These are phyloP conservation scores for Parmelia sp. DNA, from an alignment of 495 filamentous ascomycete genomes.

Conservation along the genomic window DNA sequence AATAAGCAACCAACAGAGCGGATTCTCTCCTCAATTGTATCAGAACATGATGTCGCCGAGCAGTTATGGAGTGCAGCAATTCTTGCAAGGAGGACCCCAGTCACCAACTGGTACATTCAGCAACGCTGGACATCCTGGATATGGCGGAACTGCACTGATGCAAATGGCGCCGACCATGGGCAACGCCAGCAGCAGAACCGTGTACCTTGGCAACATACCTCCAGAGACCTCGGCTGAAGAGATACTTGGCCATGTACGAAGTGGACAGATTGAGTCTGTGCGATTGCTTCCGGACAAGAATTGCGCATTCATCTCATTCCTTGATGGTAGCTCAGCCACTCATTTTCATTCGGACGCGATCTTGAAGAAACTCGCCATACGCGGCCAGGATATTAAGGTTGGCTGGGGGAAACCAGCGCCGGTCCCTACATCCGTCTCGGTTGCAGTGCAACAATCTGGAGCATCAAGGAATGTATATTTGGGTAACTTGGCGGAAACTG, in stretches of 20 bases:
- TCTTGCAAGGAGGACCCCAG: conserved; percentile 65
- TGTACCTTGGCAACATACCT: conserved; percentile 96
- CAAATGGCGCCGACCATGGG: conserved; percentile 69
- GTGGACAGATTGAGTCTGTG: conserved; percentile 97
- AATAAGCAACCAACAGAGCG: conserved; percentile 56
- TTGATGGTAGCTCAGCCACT: conserved; percentile 92
- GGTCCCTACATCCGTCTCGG: conserved; percentile 91
- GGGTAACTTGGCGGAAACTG: conserved; percentile 85
- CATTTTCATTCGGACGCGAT: conserved; percentile 99
- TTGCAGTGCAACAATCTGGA: conserved; percentile 94
- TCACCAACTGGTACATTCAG: conserved; percentile 74
- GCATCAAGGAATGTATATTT: conserved; percentile 98
- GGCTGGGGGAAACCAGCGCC: conserved; percentile 99
- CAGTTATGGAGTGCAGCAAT: conserved; percentile 61
- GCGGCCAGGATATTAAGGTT: conserved; percentile 98
- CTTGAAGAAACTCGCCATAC: conserved; percentile 96
- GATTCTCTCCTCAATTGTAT: conserved; percentile 67
- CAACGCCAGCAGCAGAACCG: conserved; percentile 88
- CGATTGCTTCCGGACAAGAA: conserved; percentile 96
- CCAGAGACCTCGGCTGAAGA: conserved; percentile 97
- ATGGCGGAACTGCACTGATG: conserved; percentile 63
- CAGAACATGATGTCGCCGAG: conserved; percentile 72
- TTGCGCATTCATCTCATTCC: conserved; percentile 98
- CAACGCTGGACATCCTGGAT: conserved; percentile 50
- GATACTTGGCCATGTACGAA: conserved; percentile 92